Percentiles rank a stretch among this genome's conserved stretches.
Evolutionary conservation across 371 early-diverging fungal genomes (phyloP).

Genomic region (Mucor velutinosus): DNA sequence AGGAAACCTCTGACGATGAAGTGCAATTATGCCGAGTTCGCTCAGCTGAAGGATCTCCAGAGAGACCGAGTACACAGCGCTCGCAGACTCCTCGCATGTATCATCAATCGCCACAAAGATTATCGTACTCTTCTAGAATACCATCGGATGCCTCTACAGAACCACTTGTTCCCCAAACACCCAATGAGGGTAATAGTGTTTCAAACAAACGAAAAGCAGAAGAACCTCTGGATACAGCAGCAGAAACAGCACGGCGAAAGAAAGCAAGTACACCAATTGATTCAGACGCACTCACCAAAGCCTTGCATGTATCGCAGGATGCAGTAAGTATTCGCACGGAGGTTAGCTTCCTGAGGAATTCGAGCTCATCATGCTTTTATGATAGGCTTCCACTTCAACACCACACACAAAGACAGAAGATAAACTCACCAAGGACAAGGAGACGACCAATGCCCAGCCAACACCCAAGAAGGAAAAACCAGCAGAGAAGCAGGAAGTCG

Average conservation of each 20-base stretch:
- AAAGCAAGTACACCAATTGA: background rate
- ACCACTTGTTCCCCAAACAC: background rate
- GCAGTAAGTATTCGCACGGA: background rate
- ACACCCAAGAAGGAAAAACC: background rate
- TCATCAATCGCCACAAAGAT: background rate
- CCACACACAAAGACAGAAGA: background rate
- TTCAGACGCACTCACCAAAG: background rate
- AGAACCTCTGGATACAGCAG: background rate
- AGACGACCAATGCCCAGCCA: background rate
- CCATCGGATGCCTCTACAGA: background rate
- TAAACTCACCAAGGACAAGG: background rate
- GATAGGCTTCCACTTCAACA: background rate
- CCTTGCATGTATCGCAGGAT: background rate
- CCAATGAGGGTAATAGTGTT: background rate
- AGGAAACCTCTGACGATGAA: background rate
- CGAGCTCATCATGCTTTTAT: background rate
- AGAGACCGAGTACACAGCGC: background rate
- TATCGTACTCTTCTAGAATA: background rate
- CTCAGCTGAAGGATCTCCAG: background rate
- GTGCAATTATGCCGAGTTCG: constrained; percentile 2
- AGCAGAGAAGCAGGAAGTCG: background rate
- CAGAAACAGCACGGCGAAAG: background rate
- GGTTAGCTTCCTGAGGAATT: background rate
- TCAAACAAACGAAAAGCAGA: background rate
- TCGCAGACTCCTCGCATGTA: background rate